Base-by-base conservation (phyloP, 441 rosid species). In the Gossypium laxum region DNA sequence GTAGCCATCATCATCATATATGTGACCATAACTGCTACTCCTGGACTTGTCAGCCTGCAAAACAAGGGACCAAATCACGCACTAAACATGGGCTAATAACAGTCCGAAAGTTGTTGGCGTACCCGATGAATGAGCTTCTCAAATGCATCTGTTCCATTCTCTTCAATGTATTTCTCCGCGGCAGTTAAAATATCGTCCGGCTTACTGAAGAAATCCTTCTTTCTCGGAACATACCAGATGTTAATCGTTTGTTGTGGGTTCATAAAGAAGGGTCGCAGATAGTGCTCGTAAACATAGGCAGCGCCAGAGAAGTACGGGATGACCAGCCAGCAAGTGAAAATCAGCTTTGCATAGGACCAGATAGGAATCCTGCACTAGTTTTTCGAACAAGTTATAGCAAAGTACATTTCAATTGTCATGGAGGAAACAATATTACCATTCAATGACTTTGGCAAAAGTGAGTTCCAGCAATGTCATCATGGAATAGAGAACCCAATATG, bases 261-360 rank as follows among this genome's bases (percentile, higher is more conserved):
- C 63, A 87, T 41, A 66, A 87, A 86, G 76, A 93, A 38, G 43
- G 95, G 96, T 75, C 97, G 89, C 75, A 93, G 81, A 70, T 85
- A 84, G 74, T 86, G 96, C 71, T 91, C 90, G 61, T 93, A 93
- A 14, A 93, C 97, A 79, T 91, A 89, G 43, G 98, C 90, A 76
- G 98, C 98, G 14, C 98, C 98, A 3, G 91, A 91, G 82, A 93
- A 93, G 82, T 93, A 86, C 0, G 98, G 98, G 50, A 93, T 87
- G 56, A 90, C 98, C 70, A 93, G 79, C 98, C 98, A 93, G 81
- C 97, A 93, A 50, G 96, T 93, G 74, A 88, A 66, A 58, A 90
- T 77, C 76, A 93, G 91, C 86, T 88, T 93, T 2, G 77, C 79
- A 65, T 89, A 89, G 0, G 96, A 79, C 97, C 97, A 93, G 48